Percentiles rank a stretch among this genome's conserved stretches.
Conservation (phyloP, 208 protist genomes). For the Herpetomonas tarakana region DNA sequence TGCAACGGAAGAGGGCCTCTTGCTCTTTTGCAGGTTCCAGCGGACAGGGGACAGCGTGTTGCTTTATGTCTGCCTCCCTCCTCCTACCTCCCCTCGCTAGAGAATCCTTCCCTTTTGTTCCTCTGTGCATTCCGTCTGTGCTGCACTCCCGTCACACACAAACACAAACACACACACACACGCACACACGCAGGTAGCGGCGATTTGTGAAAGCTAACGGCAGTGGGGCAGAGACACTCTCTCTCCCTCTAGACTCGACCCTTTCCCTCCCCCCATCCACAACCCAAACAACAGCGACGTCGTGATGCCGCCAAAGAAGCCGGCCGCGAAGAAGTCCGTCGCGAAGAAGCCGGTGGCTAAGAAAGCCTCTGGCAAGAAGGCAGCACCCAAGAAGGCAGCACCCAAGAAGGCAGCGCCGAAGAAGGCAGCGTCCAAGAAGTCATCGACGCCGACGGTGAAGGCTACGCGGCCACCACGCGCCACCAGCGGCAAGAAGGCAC, state of each 20-base stretch:
- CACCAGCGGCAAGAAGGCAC: too few relatives aligned
- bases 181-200: conserved; percentile 3
- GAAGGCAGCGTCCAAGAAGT: background rate
- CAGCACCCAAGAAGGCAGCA: conserved; percentile 3
- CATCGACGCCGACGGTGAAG: background rate
- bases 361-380: background rate
- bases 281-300: conserved; percentile 37
- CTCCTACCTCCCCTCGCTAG: too few relatives aligned
- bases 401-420: conserved; percentile 11
- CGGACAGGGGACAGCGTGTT: too few relatives aligned
- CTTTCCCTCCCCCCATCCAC: conserved; percentile 3
- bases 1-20: too few relatives aligned
- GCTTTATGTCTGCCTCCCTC: too few relatives aligned
- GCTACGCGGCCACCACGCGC: too few relatives aligned
- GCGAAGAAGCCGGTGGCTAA: conserved; percentile 1
- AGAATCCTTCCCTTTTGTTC: background rate
- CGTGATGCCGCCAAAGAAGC: conserved; percentile 4
- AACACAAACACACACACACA: conserved; percentile 6
- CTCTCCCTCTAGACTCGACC: too few relatives aligned
- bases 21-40: too few relatives aligned
- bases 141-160: background rate
- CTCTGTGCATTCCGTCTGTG: background rate
- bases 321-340: conserved; percentile 17
- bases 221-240: too few relatives aligned
- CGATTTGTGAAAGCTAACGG: too few relatives aligned